Evolutionary conservation across 495 filamentous ascomycete genomes (phyloP).

Genomic region (Penicillium angulare): DNA sequence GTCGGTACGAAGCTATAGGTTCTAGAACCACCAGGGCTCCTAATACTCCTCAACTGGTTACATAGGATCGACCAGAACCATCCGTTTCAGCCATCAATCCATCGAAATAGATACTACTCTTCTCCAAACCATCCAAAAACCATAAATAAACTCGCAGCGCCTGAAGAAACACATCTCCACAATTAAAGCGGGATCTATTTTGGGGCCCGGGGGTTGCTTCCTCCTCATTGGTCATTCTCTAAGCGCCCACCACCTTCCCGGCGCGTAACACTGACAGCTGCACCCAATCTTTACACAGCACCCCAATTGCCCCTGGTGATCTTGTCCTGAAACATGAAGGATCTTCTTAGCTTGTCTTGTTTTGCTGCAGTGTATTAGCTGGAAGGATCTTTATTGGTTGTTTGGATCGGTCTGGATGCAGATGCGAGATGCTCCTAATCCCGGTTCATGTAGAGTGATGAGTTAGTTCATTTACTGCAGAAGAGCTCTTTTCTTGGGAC

Average conservation of each 20-base stretch:
- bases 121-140: too few species aligned
- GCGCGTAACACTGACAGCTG: conserved; percentile 21
- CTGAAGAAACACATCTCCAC: background rate
- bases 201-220: background rate
- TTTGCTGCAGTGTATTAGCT: conserved; percentile 11
- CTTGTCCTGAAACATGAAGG: conserved; percentile 5
- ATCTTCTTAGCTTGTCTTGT: conserved; percentile 16
- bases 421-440: background rate
- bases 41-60: too few species aligned
- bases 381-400: conserved; percentile 1
- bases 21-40: too few species aligned
- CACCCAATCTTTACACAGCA: conserved; percentile 2
- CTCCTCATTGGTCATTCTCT: background rate
- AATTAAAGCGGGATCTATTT: conserved; percentile 6
- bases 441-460: background rate
- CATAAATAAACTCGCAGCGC: background rate
- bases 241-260: conserved; percentile 20
- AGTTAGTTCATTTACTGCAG: conserved; percentile 6
- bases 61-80: too few species aligned
- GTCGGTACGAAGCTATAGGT: too few species aligned
- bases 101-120: too few species aligned
- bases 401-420: background rate
- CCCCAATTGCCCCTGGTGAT: conserved; percentile 13
- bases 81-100: too few species aligned
- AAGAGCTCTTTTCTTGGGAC: conserved; percentile 7